Percentiles rank a stretch among this genome's conserved stretches.
These are phyloP conservation scores for Paraphaeosphaeria minitans DNA, from an alignment of 2,329 filamentous ascomycete genomes.

Conservation along the genomic window DNA sequence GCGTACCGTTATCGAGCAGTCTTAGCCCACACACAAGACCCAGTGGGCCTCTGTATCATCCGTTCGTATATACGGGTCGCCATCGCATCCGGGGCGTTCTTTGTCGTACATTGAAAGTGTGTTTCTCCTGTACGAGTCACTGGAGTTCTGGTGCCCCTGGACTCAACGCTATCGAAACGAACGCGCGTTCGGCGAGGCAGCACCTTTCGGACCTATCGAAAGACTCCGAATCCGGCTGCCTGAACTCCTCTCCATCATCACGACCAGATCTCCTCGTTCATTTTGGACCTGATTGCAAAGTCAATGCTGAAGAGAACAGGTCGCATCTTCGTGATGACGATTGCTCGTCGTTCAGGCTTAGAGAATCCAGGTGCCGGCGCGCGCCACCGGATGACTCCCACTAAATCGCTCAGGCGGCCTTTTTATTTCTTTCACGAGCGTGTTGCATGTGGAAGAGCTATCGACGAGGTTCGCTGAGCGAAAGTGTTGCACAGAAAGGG, in stretches of 20 bases:
- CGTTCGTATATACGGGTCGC: neutral
- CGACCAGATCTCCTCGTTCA: neutral
- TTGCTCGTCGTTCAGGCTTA: neutral
- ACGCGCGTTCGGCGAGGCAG: constrained; percentile 34
- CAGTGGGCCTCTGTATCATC: neutral
- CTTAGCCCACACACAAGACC: neutral
- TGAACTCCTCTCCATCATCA: constrained; percentile 13
- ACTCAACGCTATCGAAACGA: constrained; percentile 4
- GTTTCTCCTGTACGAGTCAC: constrained; percentile 25
- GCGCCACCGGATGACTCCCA: constrained; percentile 1
- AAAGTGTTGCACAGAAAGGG: neutral
- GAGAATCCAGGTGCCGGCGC: neutral
- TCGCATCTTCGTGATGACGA: neutral
- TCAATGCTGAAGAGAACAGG: neutral
- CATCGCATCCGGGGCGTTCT: constrained; percentile 1
- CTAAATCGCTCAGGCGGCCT: neutral
- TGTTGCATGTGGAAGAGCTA: neutral
- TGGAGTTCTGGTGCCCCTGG: constrained; percentile 8
- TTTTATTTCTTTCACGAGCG: neutral
- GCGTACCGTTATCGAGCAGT: constrained; percentile 2
- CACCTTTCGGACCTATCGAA: constrained; percentile 35
- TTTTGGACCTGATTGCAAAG: neutral
- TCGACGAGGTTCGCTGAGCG: neutral
- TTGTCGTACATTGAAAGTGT: constrained; percentile 21
- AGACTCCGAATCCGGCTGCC: constrained; percentile 27